Percentiles rank a stretch among this genome's conserved stretches.
Evolutionary conservation across 148 eudicot genomes (phyloP).

Genomic region (Hydrangea macrophylla): DNA sequence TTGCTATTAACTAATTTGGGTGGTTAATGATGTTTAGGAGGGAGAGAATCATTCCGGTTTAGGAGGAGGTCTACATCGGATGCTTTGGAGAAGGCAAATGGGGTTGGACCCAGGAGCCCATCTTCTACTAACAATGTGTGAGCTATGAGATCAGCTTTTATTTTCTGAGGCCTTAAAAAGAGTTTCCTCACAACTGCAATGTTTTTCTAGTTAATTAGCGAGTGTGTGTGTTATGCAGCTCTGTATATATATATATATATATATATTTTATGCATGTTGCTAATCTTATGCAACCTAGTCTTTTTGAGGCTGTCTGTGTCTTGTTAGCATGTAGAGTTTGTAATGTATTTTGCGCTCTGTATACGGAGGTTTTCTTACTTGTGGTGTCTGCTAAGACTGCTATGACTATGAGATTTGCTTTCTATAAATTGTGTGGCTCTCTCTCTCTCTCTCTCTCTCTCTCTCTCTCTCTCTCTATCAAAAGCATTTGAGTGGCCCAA

Average conservation of each 20-base stretch:
- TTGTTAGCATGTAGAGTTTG: background rate
- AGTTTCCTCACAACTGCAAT: background rate
- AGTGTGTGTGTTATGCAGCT: background rate
- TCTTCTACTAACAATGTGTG: conserved; percentile 51
- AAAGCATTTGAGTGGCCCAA: too few species aligned
- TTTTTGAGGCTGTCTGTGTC: background rate
- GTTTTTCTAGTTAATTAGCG: background rate
- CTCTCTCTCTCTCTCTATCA: too few species aligned
- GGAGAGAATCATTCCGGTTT: conserved; percentile 40
- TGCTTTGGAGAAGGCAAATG: conserved; percentile 39
- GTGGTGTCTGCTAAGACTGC: too few species aligned
- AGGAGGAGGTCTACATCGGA: conserved; percentile 44
- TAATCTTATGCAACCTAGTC: background rate
- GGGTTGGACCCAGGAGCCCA: conserved; percentile 48
- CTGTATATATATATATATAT: background rate
- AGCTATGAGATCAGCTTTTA: conserved; percentile 19
- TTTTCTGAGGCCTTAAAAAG: background rate
- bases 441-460: too few species aligned
- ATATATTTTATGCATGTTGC: background rate
- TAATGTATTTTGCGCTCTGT: background rate
- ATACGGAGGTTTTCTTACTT: background rate
- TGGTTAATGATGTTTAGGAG: conserved; percentile 16
- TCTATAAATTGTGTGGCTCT: background rate
- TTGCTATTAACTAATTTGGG: background rate
- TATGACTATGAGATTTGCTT: too few species aligned